Base-by-base conservation (phyloP, 2,329 filamentous ascomycete genomes). In the Akanthomyces dipterigenus region DNA sequence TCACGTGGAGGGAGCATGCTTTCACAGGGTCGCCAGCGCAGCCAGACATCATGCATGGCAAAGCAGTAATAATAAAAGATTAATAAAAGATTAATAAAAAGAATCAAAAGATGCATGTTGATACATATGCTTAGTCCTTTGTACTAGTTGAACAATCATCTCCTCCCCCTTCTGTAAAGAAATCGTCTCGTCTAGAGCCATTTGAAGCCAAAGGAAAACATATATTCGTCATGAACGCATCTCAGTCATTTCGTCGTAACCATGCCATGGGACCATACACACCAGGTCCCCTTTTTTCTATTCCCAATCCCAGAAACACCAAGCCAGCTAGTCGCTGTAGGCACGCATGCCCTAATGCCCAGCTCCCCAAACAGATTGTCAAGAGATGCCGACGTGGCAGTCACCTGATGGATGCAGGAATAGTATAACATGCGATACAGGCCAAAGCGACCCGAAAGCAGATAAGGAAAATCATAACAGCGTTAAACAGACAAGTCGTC, bases 401-500 rank as follows among this genome's bases (percentile, higher is more conserved):
- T n/a, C 22, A 5, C 50, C 48, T n/a, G 26, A 46, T 28, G 7
- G 16, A 48, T 40, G 38, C 38, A 28, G 38, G 48, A 54, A 60
- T 53, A 28, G 28, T 54, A 60, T 45, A 60, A 36, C 12, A 38
- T 36, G 40, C 57, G 54, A 54, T 58, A 18, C 45, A 50, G 49
- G 38, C 11, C 50, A 42, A 49, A 49, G 2, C 57, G 62, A 58
- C 49, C 64, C 53, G 22, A 43, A 24, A 67, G 61, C 45, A 58
- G 38, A 43, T 18, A 60, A 61, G 58, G 56, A 36, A 60, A 48
- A 46, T 62, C 62, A 34, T 64, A 56, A 56, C 49, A 62, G 38
- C 36, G 64, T 71, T 68, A 73, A 66, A 75, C 68, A 31, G 71
- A 63, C 62, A 75, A 66, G 50, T 76, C 73, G 64, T 75, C 73